phyloP scores from a whole-genome alignment of 2,329 filamentous ascomycete species.

The Diaporthe velutina region DNA sequence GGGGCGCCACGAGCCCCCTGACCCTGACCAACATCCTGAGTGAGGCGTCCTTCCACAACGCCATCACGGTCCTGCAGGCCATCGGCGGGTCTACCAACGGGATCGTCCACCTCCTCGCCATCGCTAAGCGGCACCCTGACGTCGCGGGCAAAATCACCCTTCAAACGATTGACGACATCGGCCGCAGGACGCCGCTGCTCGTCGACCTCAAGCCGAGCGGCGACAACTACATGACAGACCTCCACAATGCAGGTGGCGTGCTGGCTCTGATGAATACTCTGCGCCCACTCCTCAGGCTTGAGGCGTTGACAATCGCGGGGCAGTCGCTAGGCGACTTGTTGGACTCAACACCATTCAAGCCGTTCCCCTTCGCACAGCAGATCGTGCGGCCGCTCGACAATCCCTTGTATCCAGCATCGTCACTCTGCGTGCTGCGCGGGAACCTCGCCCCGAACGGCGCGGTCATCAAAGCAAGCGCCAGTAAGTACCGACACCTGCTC shows the following conservation, averaged over 20 bases:
- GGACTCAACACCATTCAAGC: slow-evolving; percentile 74
- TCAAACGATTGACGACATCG: slow-evolving; percentile 83
- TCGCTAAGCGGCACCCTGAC: slow-evolving; percentile 78
- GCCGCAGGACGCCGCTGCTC: slow-evolving; percentile 82
- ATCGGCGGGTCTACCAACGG: slow-evolving; percentile 89
- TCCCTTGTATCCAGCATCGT: slow-evolving; percentile 80
- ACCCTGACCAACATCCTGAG: slow-evolving; percentile 70
- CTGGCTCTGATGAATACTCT: slow-evolving; percentile 84
- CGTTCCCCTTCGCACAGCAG: slow-evolving; percentile 49
- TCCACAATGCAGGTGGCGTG: slow-evolving; percentile 90
- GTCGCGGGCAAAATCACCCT: slow-evolving; percentile 75
- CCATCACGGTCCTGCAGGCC: slow-evolving; percentile 87
- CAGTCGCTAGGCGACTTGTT: slow-evolving; percentile 86
- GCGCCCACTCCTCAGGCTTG: slow-evolving; percentile 80
- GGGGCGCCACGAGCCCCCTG: slow-evolving; percentile 72
- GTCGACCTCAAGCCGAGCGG: slow-evolving; percentile 90
- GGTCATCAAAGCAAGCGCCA: slow-evolving; percentile 90
- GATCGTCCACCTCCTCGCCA: slow-evolving; percentile 87
- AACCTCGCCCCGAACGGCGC: slow-evolving; percentile 88
- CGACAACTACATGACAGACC: slow-evolving; percentile 89
- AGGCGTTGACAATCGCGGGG: slow-evolving; percentile 85
- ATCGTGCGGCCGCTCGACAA: slow-evolving; percentile 75
- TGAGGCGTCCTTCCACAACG: slow-evolving; percentile 84
- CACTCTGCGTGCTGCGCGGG: slow-evolving; percentile 84
- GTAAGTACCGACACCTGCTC: slow-evolving; percentile 76